These are phyloP conservation scores for Hericium rajendrae DNA, from an alignment of 768 basidiomycete genomes.

Conservation along the genomic window DNA sequence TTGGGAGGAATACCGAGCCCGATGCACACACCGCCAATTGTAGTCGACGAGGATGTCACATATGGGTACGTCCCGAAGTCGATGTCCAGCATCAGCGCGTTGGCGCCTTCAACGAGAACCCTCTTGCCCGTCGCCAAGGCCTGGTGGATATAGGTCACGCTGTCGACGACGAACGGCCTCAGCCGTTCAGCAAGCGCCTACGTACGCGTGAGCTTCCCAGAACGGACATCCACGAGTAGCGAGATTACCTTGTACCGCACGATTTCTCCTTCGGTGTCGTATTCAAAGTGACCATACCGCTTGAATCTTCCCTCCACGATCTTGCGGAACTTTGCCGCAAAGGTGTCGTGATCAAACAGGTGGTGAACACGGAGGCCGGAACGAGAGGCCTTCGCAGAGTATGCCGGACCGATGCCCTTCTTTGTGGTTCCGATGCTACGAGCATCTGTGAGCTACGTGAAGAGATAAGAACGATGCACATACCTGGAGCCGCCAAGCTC, in stretches of 20 bases:
- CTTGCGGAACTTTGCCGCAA: slow-evolving; percentile 87
- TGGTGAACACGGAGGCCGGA: slow-evolving; percentile 96
- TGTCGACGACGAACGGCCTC: slow-evolving; percentile 83
- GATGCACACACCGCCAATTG: slow-evolving; percentile 93
- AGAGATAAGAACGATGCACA: slow-evolving; percentile 5
- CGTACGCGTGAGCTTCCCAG: neutral
- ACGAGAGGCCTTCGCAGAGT: slow-evolving; percentile 94
- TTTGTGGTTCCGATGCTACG: slow-evolving; percentile 92
- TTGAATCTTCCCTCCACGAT: slow-evolving; percentile 97
- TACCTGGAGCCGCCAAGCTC: slow-evolving; percentile 87
- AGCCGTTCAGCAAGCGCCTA: slow-evolving; percentile 79
- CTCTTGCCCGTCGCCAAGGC: slow-evolving; percentile 68
- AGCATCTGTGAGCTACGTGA: neutral
- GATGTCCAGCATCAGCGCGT: slow-evolving; percentile 96
- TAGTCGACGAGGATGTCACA: slow-evolving; percentile 91
- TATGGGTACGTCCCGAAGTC: slow-evolving; percentile 98
- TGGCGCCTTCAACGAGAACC: slow-evolving; percentile 93
- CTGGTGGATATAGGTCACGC: slow-evolving; percentile 74
- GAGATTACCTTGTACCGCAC: slow-evolving; percentile 69
- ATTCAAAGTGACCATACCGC: slow-evolving; percentile 95
- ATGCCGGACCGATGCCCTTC: slow-evolving; percentile 97
- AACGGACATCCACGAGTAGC: neutral
- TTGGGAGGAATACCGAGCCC: slow-evolving; percentile 95
- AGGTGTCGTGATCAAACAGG: slow-evolving; percentile 77
- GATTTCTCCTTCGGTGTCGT: slow-evolving; percentile 97